Base-by-base conservation (phyloP, 768 basidiomycete species). In the Trametes cinnabarina region DNA sequence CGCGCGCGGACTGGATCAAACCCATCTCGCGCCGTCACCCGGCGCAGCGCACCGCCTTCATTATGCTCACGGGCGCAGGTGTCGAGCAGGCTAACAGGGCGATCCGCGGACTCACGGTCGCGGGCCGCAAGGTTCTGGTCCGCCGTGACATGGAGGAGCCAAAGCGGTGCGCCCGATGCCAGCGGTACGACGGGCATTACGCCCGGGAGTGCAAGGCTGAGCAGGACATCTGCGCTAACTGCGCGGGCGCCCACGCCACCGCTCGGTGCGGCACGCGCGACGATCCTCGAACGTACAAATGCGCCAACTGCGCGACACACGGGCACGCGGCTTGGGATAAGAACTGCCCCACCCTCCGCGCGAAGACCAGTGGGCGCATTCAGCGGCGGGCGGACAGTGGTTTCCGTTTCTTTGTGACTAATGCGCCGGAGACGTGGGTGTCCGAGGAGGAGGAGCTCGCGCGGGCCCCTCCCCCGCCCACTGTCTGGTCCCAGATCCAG, bases 271-370 rank as follows among this genome's bases (percentile, higher is more conserved):
- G 23, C 2, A 39, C 43, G 9, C 17, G 1, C 7, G 58, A 63
- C 14, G 56, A 52, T 3, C 40, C 41, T 0, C 5, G 39, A 15
- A 22, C 44, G 0, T 50, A 51, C 10, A n/a, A 32, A 15, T 74
- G 72, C 47, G 43, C 58, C 0, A 71, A 72, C 55, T 73, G 72
- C 64, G 57, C 44, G n/a, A 23, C 12, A 0, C 23, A 42, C 2
- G 71, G 70, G 1, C 73, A 75, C 47, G 67, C 69, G 2, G 60
- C 72, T 0, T 71, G 68, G 41, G 66, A 72, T 47, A 23, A 68
- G 0, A 9, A 5, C 0, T 73, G 72, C 58, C 68, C 69, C 0
- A 25, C 55, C 0, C 34, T 43, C 10, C 30, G 30, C 0, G 20
- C 20, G 1, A 20, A 34, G 22, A 12, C 43, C 20, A 22, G 58